A percentile compares a stretch with the other conserved stretches of the same genome.
Conservation (phyloP, 2,329 filamentous ascomycete species). For the Scedosporium apiospermum region DNA sequence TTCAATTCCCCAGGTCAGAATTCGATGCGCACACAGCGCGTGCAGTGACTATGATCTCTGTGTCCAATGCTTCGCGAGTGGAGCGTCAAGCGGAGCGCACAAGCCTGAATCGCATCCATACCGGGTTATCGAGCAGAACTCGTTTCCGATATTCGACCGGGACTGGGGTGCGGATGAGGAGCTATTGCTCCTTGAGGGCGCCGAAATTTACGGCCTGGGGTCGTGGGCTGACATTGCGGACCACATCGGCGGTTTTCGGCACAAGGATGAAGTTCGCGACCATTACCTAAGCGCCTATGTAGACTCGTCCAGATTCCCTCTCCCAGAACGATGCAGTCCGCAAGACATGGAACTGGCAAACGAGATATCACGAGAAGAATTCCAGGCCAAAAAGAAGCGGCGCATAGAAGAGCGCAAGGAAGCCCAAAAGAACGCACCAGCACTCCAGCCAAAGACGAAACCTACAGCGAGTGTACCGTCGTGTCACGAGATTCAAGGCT, state of each 20-base stretch:
- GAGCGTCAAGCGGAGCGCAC: slow-evolving; percentile 71
- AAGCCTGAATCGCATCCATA: slow-evolving; percentile 80
- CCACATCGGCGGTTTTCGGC: slow-evolving; percentile 90
- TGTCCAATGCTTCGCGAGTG: slow-evolving; percentile 85
- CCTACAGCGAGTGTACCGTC: slow-evolving; percentile 90
- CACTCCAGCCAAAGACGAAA: slow-evolving; percentile 84
- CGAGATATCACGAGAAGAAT: slow-evolving; percentile 78
- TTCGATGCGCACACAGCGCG: slow-evolving; percentile 72
- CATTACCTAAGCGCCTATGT: slow-evolving; percentile 89
- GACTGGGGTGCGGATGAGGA: slow-evolving; percentile 99
- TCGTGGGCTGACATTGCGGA: slow-evolving; percentile 98
- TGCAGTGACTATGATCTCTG: slow-evolving; percentile 97
- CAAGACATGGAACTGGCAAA: slow-evolving; percentile 70
- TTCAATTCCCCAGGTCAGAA: slow-evolving; percentile 61
- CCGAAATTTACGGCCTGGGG: slow-evolving; percentile 89
- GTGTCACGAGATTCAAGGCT: slow-evolving; percentile 96
- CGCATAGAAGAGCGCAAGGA: slow-evolving; percentile 89
- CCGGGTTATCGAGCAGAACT: slow-evolving; percentile 95
- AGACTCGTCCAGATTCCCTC: slow-evolving; percentile 71
- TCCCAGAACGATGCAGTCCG: slow-evolving; percentile 79
- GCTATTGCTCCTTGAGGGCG: slow-evolving; percentile 82
- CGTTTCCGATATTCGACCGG: slow-evolving; percentile 87
- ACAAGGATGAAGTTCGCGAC: slow-evolving; percentile 90
- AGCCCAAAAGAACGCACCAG: slow-evolving; percentile 71
- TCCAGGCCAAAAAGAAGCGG: slow-evolving; percentile 85